Percentiles rank a stretch among this genome's conserved stretches.
phyloP scores from a whole-genome alignment of 257 asterid genomes.

The Asclepias syriaca region DNA sequence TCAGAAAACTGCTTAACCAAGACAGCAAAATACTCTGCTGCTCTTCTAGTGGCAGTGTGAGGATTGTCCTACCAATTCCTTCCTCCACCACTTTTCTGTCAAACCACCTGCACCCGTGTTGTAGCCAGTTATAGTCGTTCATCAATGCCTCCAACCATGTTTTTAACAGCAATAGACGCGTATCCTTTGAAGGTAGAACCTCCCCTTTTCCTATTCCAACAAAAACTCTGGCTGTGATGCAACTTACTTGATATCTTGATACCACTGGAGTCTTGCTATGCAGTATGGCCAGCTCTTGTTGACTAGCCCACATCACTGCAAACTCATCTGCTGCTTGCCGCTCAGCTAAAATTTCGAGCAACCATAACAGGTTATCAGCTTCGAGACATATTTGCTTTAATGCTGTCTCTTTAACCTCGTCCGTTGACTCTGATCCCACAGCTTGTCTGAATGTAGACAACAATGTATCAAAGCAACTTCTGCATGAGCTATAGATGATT shows the following conservation, averaged over 20 bases:
- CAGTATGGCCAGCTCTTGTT: conserved; percentile 55
- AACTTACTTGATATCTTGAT: conserved; percentile 66
- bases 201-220: conserved; percentile 92
- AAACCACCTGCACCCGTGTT: conserved; percentile 71
- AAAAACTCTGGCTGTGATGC: conserved; percentile 61
- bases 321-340: conserved; percentile 72
- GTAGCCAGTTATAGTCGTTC: conserved; percentile 79
- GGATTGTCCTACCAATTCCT: conserved; percentile 82
- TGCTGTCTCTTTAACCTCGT: conserved; percentile 34
- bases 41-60: conserved; percentile 86
- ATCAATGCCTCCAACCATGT: conserved; percentile 88
- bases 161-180: conserved; percentile 50
- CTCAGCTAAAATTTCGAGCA: conserved; percentile 69
- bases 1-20: conserved; percentile 77
- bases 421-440: conserved; percentile 39
- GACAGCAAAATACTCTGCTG: conserved; percentile 69
- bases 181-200: conserved; percentile 73
- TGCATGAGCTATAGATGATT: conserved; percentile 58
- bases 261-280: conserved; percentile 46
- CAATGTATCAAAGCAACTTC: conserved; percentile 47
- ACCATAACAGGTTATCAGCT: conserved; percentile 79
- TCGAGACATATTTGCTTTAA: conserved; percentile 46
- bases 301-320: conserved; percentile 62
- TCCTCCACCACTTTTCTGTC: conserved; percentile 85
- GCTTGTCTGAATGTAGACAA: conserved; percentile 63